Evolutionary conservation across 441 rosid genomes (phyloP).

Genomic region (Pelargonium australe): DNA sequence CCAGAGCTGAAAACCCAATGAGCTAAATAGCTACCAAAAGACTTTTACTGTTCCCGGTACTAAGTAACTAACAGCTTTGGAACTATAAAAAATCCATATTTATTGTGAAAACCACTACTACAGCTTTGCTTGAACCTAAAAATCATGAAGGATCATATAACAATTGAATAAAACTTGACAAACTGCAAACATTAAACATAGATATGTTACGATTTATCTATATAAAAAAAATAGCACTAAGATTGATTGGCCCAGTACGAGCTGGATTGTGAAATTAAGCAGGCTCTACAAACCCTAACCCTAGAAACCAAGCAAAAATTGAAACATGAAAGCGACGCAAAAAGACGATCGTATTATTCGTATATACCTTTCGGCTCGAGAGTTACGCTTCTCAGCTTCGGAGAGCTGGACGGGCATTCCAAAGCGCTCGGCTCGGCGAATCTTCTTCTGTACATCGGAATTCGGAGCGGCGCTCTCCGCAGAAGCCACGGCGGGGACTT

Average conservation of each 20-base stretch:
- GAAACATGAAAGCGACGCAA: too few relatives aligned
- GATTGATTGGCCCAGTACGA: too few relatives aligned
- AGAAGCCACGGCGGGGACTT: neutral
- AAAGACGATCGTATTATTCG: neutral
- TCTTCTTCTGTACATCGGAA: slow-evolving; percentile 21
- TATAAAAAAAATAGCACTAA: too few relatives aligned
- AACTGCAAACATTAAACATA: too few relatives aligned
- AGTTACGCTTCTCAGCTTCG: slow-evolving; percentile 26
- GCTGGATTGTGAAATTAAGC: too few relatives aligned
- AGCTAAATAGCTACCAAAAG: too few relatives aligned
- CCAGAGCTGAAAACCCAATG: too few relatives aligned
- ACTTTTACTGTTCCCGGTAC: neutral
- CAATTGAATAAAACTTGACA: too few relatives aligned
- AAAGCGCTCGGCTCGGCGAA: slow-evolving; percentile 26
- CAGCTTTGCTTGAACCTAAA: too few relatives aligned
- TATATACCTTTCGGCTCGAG: slow-evolving; percentile 25
- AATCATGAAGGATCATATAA: too few relatives aligned
- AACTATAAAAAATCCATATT: neutral
- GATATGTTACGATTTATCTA: too few relatives aligned
- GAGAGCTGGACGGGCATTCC: slow-evolving; percentile 27
- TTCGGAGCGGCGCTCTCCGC: neutral
- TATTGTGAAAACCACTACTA: neutral
- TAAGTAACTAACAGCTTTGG: neutral
- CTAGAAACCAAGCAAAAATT: too few relatives aligned
- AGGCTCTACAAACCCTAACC: neutral